These are phyloP conservation scores for Microsporum audouinii DNA, from an alignment of 2,329 filamentous ascomycete genomes.

Conservation along the genomic window DNA sequence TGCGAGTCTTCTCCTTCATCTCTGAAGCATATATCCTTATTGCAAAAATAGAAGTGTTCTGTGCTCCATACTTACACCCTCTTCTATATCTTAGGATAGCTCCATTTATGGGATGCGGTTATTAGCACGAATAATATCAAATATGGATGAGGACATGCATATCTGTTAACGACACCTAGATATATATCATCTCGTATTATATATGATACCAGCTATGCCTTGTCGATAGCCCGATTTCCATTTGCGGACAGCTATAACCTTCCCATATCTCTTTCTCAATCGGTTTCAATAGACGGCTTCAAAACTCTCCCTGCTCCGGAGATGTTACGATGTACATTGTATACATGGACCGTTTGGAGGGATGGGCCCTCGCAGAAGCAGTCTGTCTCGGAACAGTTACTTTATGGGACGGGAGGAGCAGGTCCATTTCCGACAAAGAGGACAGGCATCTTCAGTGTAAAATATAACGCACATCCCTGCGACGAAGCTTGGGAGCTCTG, in stretches of 20 bases:
- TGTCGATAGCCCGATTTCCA: background rate
- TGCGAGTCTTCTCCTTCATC: background rate
- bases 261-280: background rate
- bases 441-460: background rate
- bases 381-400: background rate
- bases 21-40: background rate
- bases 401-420: background rate
- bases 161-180: background rate
- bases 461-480: background rate
- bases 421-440: background rate
- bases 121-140: background rate
- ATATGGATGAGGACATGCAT: background rate
- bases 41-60: background rate
- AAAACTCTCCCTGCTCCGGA: background rate
- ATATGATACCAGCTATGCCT: background rate
- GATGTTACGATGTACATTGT: background rate
- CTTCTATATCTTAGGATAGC: background rate
- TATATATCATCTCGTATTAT: background rate
- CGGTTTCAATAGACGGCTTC: constrained; percentile 2
- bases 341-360: background rate
- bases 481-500: background rate
- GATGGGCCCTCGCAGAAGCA: background rate
- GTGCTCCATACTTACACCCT: background rate
- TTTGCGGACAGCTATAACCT: background rate
- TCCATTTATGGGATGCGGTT: background rate